Evolutionary conservation across 768 basidiomycete genomes (phyloP).

Genomic region (Suillus bovinus): DNA sequence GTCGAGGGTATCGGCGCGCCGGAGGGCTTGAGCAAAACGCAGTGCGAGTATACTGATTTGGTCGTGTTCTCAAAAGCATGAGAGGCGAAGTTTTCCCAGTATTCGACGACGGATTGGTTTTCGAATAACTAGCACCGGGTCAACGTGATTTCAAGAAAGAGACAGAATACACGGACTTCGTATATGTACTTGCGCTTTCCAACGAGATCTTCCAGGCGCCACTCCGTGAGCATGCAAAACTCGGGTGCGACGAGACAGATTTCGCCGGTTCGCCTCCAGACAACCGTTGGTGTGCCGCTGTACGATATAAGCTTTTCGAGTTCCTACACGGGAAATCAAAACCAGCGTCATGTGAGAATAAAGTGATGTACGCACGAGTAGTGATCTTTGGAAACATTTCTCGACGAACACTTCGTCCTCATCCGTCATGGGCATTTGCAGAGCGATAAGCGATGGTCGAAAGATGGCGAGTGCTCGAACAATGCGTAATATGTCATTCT

Average conservation of each 20-base stretch:
- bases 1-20: slow-evolving; percentile 87
- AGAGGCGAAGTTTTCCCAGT: slow-evolving; percentile 95
- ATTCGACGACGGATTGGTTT: slow-evolving; percentile 92
- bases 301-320: slow-evolving; percentile 96
- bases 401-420: slow-evolving; percentile 98
- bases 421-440: slow-evolving; percentile 96
- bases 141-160: slow-evolving; percentile 15
- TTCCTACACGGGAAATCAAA: slow-evolving; percentile 54
- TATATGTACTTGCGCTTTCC: slow-evolving; percentile 51
- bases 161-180: slow-evolving; percentile 37
- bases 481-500: slow-evolving; percentile 92
- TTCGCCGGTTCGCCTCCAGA: slow-evolving; percentile 98
- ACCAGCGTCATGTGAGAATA: neutral
- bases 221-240: slow-evolving; percentile 92
- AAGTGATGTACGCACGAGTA: slow-evolving; percentile 59
- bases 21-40: slow-evolving; percentile 82
- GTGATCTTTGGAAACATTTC: slow-evolving; percentile 90
- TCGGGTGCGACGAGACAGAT: slow-evolving; percentile 96
- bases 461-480: slow-evolving; percentile 94
- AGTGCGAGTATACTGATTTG: slow-evolving; percentile 92
- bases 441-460: slow-evolving; percentile 93
- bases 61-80: slow-evolving; percentile 98
- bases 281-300: slow-evolving; percentile 95
- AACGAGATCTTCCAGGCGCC: slow-evolving; percentile 82
- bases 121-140: slow-evolving; percentile 71